Conservation (phyloP, 2,329 filamentous ascomycete species). For the Verticillium nonalfalfae region DNA sequence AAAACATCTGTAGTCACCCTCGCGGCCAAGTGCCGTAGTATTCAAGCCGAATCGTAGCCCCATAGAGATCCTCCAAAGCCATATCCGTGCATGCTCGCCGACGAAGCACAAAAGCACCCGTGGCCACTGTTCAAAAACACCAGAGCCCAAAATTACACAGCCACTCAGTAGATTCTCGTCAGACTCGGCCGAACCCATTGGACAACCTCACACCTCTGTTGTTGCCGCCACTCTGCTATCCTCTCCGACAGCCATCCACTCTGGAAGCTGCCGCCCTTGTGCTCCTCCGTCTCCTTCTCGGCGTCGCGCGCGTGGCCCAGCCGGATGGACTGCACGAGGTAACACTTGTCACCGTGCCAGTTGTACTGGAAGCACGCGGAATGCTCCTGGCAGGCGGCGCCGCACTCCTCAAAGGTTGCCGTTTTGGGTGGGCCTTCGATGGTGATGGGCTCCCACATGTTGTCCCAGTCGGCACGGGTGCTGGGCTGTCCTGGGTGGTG, state of each 20-base stretch:
- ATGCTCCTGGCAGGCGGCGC: constrained; percentile 12
- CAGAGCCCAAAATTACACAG: neutral
- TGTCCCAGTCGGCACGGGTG: constrained; percentile 4
- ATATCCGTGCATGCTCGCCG: neutral
- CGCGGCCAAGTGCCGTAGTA: too few species aligned
- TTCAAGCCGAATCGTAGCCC: neutral
- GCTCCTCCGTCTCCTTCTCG: constrained; percentile 2
- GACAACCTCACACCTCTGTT: constrained; percentile 7
- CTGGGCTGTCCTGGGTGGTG: constrained; percentile 21
- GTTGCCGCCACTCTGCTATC: constrained; percentile 12
- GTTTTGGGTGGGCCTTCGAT: neutral
- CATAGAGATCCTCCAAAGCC: neutral
- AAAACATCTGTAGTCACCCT: too few species aligned
- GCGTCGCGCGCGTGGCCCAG: constrained; percentile 11
- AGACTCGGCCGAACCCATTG: constrained; percentile 15
- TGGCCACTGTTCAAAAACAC: neutral
- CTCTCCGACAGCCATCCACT: constrained; percentile 14
- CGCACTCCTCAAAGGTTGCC: constrained; percentile 10
- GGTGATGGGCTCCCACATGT: neutral
- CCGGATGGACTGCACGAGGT: constrained; percentile 11
- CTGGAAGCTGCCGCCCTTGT: constrained; percentile 9
- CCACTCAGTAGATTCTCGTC: constrained; percentile 5
- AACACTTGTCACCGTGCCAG: constrained; percentile 13
- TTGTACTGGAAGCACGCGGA: constrained; percentile 14
- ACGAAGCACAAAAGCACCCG: neutral